Conservation (phyloP, 1,139 yeast genomes). For the Sugiyamaella sp. region DNA sequence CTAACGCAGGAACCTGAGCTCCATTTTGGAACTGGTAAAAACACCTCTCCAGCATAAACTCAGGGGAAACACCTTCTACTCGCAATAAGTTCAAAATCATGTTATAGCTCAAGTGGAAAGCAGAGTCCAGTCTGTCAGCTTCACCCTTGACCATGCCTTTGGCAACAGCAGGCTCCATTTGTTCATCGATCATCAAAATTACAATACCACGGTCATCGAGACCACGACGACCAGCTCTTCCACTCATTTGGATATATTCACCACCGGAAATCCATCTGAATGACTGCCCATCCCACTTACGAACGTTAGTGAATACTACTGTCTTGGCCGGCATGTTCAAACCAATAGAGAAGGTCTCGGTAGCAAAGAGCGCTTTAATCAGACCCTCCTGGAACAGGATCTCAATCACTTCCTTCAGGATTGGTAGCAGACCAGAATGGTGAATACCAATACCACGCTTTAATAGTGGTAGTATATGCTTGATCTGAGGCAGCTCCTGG, state of each 20-base stretch:
- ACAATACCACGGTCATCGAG: constrained; percentile 98
- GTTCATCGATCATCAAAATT: constrained; percentile 98
- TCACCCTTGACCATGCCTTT: constrained; percentile 99
- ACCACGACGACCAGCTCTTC: constrained; percentile 99
- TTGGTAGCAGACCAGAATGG: constrained; percentile 95
- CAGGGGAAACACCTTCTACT: constrained; percentile 98
- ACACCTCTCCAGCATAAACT: constrained; percentile 92
- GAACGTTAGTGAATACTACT: constrained; percentile 94
- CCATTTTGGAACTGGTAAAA: constrained; percentile 95
- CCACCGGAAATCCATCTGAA: constrained; percentile 99
- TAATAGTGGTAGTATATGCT: constrained; percentile 82
- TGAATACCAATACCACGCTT: constrained; percentile 98
- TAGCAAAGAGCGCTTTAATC: constrained; percentile 90
- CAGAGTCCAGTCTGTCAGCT: constrained; percentile 94
- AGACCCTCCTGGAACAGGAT: constrained; percentile 96
- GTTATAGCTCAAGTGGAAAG: constrained; percentile 94
- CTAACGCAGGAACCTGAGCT: constrained; percentile 83
- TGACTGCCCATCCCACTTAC: constrained; percentile 97
- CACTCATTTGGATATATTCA: constrained; percentile 99
- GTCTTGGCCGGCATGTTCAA: constrained; percentile 98
- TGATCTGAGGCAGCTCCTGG: constrained; percentile 90
- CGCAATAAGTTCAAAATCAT: constrained; percentile 95
- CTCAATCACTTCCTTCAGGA: constrained; percentile 94
- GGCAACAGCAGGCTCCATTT: constrained; percentile 99
- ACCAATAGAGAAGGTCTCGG: constrained; percentile 98